Evolutionary conservation across 805 yeast genomes (phyloP), one percentile per base, ranked within the genome.

Genomic region (Suhomyces pyralidae): DNA sequence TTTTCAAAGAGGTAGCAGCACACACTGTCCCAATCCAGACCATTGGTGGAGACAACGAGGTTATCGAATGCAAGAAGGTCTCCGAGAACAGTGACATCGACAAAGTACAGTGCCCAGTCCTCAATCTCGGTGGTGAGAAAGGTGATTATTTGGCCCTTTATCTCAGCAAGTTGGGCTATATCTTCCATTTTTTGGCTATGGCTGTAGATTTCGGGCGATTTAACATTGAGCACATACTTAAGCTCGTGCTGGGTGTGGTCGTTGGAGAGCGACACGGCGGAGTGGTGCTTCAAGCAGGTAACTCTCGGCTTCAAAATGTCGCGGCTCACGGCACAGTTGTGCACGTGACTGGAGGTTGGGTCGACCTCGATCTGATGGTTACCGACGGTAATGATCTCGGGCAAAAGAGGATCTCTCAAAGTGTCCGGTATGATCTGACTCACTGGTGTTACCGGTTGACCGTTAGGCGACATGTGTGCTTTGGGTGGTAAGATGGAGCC

Each of bases 41-140:
- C 81, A 58, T 77, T 77, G 3, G 72, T 66, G 14, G 81, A 76
- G 17, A 78, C 71, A 17, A 69, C 65, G 20, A 78, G 58, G 24
- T 57, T 60, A 55, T 81, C 84, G 61, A 80, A 79, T 49, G 77
- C 57, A 3, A 69, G 54, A 20, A 75, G 56, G 1, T 56, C 55
- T 0, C 73, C 70, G 15, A 70, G 51, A 24, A n/a, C 25, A 2
- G 20, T 38, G 6, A 26, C 15, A 15, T 40, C 40, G 28, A 19
- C 32, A 30, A 53, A 51, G 25, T 45, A 34, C 14, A 24, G 30
- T 17, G 45, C 47, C 56, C 56, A 55, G 40, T 55, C 46, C n/a
- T 34, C 34, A 4, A 46, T 36, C 5, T 15, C 20, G 7, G 49
- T 17, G 43, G 49, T n/a, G n/a, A 46, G 43, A 2, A 36, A 22